Base-by-base conservation (phyloP, 2,329 filamentous ascomycete species). In the Aspergillus novoparasiticus region DNA sequence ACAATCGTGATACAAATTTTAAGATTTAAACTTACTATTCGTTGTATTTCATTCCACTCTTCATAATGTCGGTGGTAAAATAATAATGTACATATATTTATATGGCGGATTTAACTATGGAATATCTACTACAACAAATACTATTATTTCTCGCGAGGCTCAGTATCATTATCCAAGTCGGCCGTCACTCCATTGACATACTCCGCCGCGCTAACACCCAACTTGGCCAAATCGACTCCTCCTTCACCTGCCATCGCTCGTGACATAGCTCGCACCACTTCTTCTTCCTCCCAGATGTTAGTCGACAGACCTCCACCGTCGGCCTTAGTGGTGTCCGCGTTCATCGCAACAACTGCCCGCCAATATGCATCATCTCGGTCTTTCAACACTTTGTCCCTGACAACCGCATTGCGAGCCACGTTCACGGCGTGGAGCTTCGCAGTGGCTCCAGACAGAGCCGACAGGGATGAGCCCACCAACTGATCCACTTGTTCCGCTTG, bases 341-440 rank as follows among this genome's bases (percentile, higher is more conserved):
- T 93, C 66, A 89, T 87, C 4, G 81, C 79, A 46, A 73, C 76
- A 39, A 80, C 77, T 14, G 75, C 72, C 59, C 72, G 75, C 94
- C 94, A 98, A 79, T 97, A 97, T 19, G 83, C 84, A 69, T 89
- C 86, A 57, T 86, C 85, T 62, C 85, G 85, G 2, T 78, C 82
- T 63, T 93, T 87, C 76, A 97, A 80, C 50, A 85, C 85, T 66
- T 87, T 84, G 78, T 97, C 92, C 60, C 94, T 82, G 61, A 90
- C 83, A 19, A 91, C 85, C 3, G 92, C 92, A 80, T 97, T 97
- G 75, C 90, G 87, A 53, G 96, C 81, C 62, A 96, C 88, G 9
- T 88, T 90, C 43, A 91, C 80, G 0, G 90, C 91, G 69, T 86
- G 88, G 64, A 96, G 76, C 75, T 90, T 93, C 60, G 86, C 85